Evolutionary conservation across 2,329 filamentous ascomycete species (phyloP), one percentile per base, ranked within the genome.

Genomic region (Hymenoscyphus infarciens): DNA sequence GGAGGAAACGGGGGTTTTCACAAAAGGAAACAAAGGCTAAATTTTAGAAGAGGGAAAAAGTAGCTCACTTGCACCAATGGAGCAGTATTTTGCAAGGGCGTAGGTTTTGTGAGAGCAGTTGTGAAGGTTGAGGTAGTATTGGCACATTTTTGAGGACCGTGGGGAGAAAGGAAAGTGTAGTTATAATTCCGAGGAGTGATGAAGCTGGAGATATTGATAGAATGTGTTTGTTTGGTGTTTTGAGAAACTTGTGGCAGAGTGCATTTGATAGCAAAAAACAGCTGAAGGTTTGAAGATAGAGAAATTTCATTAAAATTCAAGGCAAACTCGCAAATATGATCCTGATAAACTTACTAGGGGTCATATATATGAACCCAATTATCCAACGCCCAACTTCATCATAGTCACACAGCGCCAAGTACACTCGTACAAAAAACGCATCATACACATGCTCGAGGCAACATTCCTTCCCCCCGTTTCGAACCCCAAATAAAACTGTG

Each of bases 51-150:
- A 35, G 8, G 11, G 33, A 1, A 35, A 35, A 35, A 35, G 33
- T 10, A 35, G 7, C 29, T 31, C 5, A 31, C 29, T 66, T 8
- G 63, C 60, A 1, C 64, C 72, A 1, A 60, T 27, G 4, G 64
- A 29, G 49, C 72, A 74, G 63, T 70, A 70, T 60, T 71, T 72
- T 5, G 66, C 73, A 0, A 74, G 60, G 0, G 71, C 71, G 57
- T 71, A 68, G 15, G 65, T 69, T 22, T 60, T 61, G 59, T 73
- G 71, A 25, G 68, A 67, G 61, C 72, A 74, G 39, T 61, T 63
- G 61, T 71, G 72, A 10, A 63, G 53, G 61, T 74, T 70, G n/a
- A 66, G 63, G 63, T 74, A 74, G 63, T 66, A 74, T 29, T 70
- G 55, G 42, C 71, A 73, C 71, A 74, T 74, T 8, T n/a, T 35